Percentiles rank a stretch among this genome's conserved stretches.
These are phyloP conservation scores for Penicillium sp. DNA, from an alignment of 2,329 filamentous ascomycete genomes.

Conservation along the genomic window DNA sequence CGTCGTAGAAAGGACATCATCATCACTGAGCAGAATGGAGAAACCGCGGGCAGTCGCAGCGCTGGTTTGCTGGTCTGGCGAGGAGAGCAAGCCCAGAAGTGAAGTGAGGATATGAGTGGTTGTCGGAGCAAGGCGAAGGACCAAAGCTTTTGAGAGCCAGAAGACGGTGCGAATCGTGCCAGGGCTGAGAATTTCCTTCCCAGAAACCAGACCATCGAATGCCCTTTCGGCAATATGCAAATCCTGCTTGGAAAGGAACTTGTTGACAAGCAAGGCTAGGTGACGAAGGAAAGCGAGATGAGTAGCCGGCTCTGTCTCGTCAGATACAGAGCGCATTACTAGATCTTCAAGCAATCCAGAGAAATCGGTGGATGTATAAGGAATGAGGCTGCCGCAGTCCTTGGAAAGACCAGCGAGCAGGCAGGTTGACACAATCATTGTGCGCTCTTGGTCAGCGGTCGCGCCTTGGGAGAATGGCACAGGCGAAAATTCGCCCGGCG, in stretches of 20 bases:
- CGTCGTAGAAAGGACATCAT: constrained; percentile 55
- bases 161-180: constrained; percentile 53
- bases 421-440: constrained; percentile 54
- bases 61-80: constrained; percentile 46
- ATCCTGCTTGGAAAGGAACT: constrained; percentile 37
- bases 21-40: constrained; percentile 54
- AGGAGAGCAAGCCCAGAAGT: constrained; percentile 44
- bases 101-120: constrained; percentile 49
- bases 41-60: constrained; percentile 54
- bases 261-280: constrained; percentile 39
- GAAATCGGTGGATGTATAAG: constrained; percentile 30
- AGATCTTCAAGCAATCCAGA: constrained; percentile 34
- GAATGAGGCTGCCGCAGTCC: constrained; percentile 28
- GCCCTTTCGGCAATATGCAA: constrained; percentile 29
- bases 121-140: constrained; percentile 49
- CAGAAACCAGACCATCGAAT: constrained; percentile 30
- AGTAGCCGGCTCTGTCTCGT: constrained; percentile 30
- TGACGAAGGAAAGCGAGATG: constrained; percentile 42
- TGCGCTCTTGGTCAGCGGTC: constrained; percentile 37
- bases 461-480: constrained; percentile 33
- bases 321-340: constrained; percentile 30
- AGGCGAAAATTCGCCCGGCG: constrained; percentile 31
- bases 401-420: constrained; percentile 51
- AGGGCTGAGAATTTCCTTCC: constrained; percentile 27
- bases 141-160: constrained; percentile 56